phyloP scores from a whole-genome alignment of 2,329 filamentous ascomycete species.

The Gnomoniopsis smithogilvyi region DNA sequence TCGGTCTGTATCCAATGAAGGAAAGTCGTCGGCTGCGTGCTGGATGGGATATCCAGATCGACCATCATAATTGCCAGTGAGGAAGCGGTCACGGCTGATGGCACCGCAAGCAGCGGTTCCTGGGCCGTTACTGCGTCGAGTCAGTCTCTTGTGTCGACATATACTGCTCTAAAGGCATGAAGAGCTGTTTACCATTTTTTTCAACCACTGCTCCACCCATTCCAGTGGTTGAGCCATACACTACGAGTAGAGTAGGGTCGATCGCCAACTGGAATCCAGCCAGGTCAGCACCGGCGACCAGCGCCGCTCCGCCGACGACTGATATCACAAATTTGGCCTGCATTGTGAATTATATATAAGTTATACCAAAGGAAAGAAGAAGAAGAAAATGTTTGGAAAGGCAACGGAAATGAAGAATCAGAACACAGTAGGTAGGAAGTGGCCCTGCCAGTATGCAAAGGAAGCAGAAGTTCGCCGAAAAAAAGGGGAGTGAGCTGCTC shows the following conservation, averaged over 20 bases:
- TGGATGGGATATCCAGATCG: slow-evolving; percentile 45
- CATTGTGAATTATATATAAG: not conserved
- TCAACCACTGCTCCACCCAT: not conserved
- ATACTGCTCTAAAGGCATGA: not conserved
- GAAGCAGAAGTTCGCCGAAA: too few species aligned
- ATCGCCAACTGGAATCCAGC: not conserved
- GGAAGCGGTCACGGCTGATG: slow-evolving; percentile 24
- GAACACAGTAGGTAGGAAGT: too few species aligned
- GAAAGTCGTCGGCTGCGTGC: slow-evolving; percentile 31
- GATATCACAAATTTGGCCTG: not conserved
- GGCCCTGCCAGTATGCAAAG: too few species aligned
- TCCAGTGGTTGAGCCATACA: not conserved
- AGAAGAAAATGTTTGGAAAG: too few species aligned
- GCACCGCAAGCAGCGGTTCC: not conserved
- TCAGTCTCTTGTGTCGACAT: not conserved
- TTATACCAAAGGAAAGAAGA: not conserved
- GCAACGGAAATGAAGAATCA: too few species aligned
- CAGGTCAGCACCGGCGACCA: slow-evolving; percentile 7
- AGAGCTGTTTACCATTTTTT: not conserved
- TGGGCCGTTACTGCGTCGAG: not conserved
- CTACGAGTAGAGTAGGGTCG: not conserved
- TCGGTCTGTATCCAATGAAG: slow-evolving; percentile 42
- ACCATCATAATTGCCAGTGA: slow-evolving; percentile 36
- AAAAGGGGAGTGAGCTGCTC: too few species aligned
- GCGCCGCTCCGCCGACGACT: not conserved